A percentile compares a stretch with the other conserved stretches of the same genome.
phyloP scores from a whole-genome alignment of 805 yeast species.

The Candida ficus region DNA sequence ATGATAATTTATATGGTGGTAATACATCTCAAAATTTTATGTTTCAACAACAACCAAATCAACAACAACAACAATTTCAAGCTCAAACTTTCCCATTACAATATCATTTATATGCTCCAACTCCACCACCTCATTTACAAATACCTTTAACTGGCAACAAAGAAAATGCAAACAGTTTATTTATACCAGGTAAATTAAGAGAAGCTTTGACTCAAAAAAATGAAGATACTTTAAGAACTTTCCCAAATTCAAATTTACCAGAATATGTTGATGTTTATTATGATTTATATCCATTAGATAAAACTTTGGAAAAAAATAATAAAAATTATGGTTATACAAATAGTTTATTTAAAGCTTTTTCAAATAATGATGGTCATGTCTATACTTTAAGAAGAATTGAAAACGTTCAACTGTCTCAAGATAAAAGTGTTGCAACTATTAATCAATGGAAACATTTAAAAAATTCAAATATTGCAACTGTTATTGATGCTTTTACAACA shows the following conservation, averaged over 20 bases:
- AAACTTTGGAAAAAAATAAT: slow-evolving; percentile 30
- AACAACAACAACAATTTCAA: slow-evolving; percentile 11
- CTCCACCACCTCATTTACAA: slow-evolving; percentile 70
- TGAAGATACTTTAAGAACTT: slow-evolving; percentile 71
- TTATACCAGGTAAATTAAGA: slow-evolving; percentile 67
- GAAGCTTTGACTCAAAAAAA: slow-evolving; percentile 67
- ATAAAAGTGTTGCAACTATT: slow-evolving; percentile 53
- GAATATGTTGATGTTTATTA: slow-evolving; percentile 79
- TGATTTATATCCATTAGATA: slow-evolving; percentile 78
- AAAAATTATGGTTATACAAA: slow-evolving; percentile 48
- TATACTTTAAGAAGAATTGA: slow-evolving; percentile 77
- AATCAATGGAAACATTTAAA: slow-evolving; percentile 61
- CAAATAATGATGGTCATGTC: slow-evolving; percentile 70
- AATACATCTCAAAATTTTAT: slow-evolving; percentile 13
- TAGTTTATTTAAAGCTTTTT: slow-evolving; percentile 72
- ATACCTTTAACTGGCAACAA: slow-evolving; percentile 64
- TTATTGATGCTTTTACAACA: slow-evolving; percentile 81
- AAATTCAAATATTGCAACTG: slow-evolving; percentile 55
- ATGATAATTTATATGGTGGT: slow-evolving; percentile 10
- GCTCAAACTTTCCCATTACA: slow-evolving; percentile 45
- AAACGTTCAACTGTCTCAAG: slow-evolving; percentile 47
- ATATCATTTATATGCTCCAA: slow-evolving; percentile 86
- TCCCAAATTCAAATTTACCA: slow-evolving; percentile 59
- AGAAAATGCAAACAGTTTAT: slow-evolving; percentile 61
- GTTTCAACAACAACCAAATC: slow-evolving; percentile 10